Conservation (phyloP, 2,329 filamentous ascomycete species). For the Botrytis fragariae region DNA sequence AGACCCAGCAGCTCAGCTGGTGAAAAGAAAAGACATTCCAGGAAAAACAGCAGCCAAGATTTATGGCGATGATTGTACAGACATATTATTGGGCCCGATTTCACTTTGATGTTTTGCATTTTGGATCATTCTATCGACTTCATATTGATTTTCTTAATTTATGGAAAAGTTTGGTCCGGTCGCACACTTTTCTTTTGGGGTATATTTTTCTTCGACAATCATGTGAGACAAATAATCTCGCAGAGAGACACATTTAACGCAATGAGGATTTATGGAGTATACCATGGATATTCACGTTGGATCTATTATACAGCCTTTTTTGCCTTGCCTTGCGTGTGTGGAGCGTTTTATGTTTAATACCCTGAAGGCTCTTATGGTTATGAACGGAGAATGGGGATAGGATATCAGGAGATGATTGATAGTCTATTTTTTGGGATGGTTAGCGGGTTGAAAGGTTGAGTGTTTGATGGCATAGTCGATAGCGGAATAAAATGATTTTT, state of each 20-base stretch:
- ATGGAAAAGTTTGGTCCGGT: neutral
- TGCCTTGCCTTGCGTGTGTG: neutral
- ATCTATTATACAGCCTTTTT: neutral
- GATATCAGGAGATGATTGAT: neutral
- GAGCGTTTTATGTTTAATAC: conserved; percentile 14
- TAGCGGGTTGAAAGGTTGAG: neutral
- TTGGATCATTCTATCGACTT: neutral
- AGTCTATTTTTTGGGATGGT: neutral
- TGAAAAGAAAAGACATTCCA: conserved; percentile 22
- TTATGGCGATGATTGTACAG: conserved; percentile 13
- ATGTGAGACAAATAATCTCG: neutral
- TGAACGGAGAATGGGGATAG: neutral
- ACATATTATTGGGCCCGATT: neutral
- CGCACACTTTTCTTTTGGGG: neutral
- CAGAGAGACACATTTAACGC: neutral
- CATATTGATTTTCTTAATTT: neutral
- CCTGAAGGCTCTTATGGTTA: conserved; percentile 7
- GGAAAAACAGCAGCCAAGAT: conserved; percentile 13
- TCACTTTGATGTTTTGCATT: neutral
- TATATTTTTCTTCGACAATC: neutral
- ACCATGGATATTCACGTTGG: neutral
- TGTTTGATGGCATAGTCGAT: neutral
- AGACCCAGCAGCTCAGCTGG: conserved; percentile 35
- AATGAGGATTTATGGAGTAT: conserved; percentile 2
- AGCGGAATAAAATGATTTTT: neutral